Conservation (phyloP, 2,329 filamentous ascomycete species). For the Pseudophaeomoniella oleicola region DNA sequence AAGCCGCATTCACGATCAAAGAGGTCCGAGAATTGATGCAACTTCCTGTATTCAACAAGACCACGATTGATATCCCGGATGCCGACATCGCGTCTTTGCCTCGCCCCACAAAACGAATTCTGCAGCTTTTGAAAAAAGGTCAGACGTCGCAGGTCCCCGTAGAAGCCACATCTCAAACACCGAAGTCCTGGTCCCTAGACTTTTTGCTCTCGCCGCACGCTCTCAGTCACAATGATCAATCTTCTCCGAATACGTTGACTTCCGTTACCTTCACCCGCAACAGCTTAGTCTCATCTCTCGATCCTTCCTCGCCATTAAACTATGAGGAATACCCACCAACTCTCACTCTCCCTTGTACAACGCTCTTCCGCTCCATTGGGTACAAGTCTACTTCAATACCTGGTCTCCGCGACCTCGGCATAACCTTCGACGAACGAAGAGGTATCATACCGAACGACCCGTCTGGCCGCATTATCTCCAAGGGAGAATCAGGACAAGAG, state of each 20-base stretch:
- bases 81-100: slow-evolving; percentile 53
- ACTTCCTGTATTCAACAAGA: slow-evolving; percentile 59
- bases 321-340: slow-evolving; percentile 31
- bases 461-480: slow-evolving; percentile 52
- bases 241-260: slow-evolving; percentile 36
- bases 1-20: slow-evolving; percentile 92
- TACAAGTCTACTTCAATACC: slow-evolving; percentile 71
- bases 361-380: slow-evolving; percentile 88
- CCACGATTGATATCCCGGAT: slow-evolving; percentile 56
- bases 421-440: slow-evolving; percentile 59
- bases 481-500: slow-evolving; percentile 9
- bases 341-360: slow-evolving; percentile 44
- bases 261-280: slow-evolving; percentile 52
- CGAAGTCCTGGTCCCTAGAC: slow-evolving; percentile 68
- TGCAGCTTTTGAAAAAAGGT: slow-evolving; percentile 69
- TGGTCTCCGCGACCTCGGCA: slow-evolving; percentile 57
- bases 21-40: slow-evolving; percentile 80
- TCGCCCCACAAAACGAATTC: slow-evolving; percentile 59
- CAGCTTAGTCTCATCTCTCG: slow-evolving; percentile 32
- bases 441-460: slow-evolving; percentile 77
- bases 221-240: slow-evolving; percentile 37
- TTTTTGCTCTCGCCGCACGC: slow-evolving; percentile 67
- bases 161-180: slow-evolving; percentile 26
- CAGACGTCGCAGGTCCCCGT: slow-evolving; percentile 29
- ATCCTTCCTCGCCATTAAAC: slow-evolving; percentile 29